These are phyloP conservation scores for Penicillium sp. DNA, from an alignment of 2,329 filamentous ascomycete species.

Conservation along the genomic window DNA sequence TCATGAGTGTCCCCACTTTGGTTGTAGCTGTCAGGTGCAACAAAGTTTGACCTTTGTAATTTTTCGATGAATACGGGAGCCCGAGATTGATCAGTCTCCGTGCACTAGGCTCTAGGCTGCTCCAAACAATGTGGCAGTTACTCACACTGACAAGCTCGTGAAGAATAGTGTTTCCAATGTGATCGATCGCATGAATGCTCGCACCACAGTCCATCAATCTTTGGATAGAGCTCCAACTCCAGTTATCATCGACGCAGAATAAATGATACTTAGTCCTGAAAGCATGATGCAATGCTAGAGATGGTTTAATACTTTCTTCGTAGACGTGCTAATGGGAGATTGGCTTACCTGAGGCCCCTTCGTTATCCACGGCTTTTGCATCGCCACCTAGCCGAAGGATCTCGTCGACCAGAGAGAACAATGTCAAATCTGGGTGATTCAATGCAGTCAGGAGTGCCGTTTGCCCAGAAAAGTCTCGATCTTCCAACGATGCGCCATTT, in stretches of 20 bases:
- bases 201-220: neutral
- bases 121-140: neutral
- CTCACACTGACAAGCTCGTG: neutral
- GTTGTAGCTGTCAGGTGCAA: neutral
- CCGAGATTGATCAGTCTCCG: neutral
- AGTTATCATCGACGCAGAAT: neutral
- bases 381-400: neutral
- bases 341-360: neutral
- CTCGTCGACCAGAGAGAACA: neutral
- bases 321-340: neutral
- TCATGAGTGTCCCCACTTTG: neutral
- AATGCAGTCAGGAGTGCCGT: neutral
- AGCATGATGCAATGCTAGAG: neutral
- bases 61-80: neutral
- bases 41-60: neutral
- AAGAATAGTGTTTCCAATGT: neutral
- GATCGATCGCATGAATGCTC: neutral
- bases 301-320: neutral
- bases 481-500: neutral
- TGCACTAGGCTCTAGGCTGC: neutral
- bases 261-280: neutral
- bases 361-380: neutral
- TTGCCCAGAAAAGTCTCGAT: neutral
- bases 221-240: neutral
- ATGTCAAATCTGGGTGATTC: neutral